A percentile compares a stretch with the other conserved stretches of the same genome.
Evolutionary conservation across 208 protist genomes (phyloP).

Genomic region (Naegleria lovaniensis): DNA sequence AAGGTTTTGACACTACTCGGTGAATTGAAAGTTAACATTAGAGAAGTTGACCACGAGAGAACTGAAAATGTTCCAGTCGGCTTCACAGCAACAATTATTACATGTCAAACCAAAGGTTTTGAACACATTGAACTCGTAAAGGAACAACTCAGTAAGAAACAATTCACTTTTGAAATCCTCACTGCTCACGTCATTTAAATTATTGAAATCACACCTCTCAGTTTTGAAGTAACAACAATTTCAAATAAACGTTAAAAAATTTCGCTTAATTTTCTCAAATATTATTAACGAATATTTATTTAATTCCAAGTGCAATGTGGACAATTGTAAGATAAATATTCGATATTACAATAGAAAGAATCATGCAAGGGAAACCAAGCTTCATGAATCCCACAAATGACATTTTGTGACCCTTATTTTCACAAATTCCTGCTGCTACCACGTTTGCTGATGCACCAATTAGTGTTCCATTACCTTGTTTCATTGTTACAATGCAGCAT

Average conservation of each 20-base stretch:
- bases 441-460: conserved; percentile 56
- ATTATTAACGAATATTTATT: not conserved
- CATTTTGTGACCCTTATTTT: conserved; percentile 41
- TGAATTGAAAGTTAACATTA: conserved; percentile 34
- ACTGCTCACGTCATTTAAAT: no score
- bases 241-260: no score
- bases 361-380: conserved; percentile 47
- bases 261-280: no score
- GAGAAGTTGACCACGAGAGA: conserved; percentile 53
- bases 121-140: not conserved
- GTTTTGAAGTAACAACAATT: no score
- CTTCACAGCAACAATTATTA: not conserved
- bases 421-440: conserved; percentile 44
- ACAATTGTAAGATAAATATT: conserved; percentile 48
- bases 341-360: conserved; percentile 36
- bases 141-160: not conserved
- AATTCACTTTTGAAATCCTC: not conserved
- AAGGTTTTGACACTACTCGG: conserved; percentile 34
- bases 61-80: conserved; percentile 31
- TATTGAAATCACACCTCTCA: no score
- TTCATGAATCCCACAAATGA: conserved; percentile 45
- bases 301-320: conserved; percentile 16
- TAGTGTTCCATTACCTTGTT: conserved; percentile 52
- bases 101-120: not conserved
- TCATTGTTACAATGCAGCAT: not conserved